These are phyloP conservation scores for Gymnopilus junonius DNA, from an alignment of 768 basidiomycete genomes.

Conservation along the genomic window DNA sequence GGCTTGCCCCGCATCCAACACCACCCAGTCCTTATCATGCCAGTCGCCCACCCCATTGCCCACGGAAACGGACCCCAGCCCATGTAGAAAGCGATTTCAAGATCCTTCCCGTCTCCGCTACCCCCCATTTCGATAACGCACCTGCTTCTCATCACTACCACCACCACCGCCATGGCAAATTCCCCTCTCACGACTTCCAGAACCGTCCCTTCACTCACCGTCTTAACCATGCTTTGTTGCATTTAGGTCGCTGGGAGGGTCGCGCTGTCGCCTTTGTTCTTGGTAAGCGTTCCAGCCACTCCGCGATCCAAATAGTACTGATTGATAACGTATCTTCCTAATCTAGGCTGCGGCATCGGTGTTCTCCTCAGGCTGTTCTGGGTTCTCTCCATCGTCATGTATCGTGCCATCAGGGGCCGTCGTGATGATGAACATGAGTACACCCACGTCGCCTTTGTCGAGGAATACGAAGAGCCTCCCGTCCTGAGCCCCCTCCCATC, in stretches of 20 bases:
- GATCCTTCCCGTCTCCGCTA: slow-evolving; percentile 19
- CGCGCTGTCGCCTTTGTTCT: slow-evolving; percentile 83
- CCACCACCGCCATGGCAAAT: slow-evolving; percentile 29
- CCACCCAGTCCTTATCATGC: not conserved
- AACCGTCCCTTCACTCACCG: slow-evolving; percentile 57
- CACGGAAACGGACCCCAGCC: not conserved
- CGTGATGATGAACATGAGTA: slow-evolving; percentile 45
- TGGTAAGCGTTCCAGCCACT: slow-evolving; percentile 40
- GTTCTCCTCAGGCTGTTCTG: slow-evolving; percentile 82
- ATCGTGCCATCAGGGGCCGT: slow-evolving; percentile 56
- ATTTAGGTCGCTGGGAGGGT: slow-evolving; percentile 84
- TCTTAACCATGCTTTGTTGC: slow-evolving; percentile 65
- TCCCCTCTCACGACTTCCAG: slow-evolving; percentile 20
- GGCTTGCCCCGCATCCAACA: slow-evolving; percentile 51
- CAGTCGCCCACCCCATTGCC: not conserved
- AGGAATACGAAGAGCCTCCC: slow-evolving; percentile 41
- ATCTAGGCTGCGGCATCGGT: slow-evolving; percentile 79
- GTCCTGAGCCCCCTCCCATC: slow-evolving; percentile 60
- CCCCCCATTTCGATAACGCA: not conserved
- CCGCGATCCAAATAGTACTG: slow-evolving; percentile 2
- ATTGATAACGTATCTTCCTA: not conserved
- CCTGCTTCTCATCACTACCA: slow-evolving; percentile 13
- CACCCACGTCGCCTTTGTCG: slow-evolving; percentile 37
- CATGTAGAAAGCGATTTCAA: not conserved
- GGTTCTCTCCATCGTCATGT: slow-evolving; percentile 66